Conservation (phyloP, 306 rosid genomes). For the Malus sieversii region DNA sequence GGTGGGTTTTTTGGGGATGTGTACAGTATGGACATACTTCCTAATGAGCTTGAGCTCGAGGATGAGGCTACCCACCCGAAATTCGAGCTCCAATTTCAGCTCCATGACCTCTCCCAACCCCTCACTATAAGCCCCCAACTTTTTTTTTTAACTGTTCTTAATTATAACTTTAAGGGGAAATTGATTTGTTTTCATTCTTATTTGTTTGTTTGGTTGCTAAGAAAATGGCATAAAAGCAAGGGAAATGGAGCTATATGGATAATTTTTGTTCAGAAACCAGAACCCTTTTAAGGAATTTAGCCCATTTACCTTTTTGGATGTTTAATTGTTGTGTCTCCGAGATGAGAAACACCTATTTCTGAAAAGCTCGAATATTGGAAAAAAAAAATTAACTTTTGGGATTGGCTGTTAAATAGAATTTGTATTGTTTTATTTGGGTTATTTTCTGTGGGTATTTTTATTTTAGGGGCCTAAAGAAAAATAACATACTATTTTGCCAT, state of each 20-base stretch:
- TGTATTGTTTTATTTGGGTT: background rate
- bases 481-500: background rate
- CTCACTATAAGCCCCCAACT: slow-evolving; percentile 19
- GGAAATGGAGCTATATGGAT: background rate
- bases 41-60: slow-evolving; percentile 31
- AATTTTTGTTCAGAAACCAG: background rate
- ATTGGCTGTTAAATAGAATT: background rate
- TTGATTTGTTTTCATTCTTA: background rate
- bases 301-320: background rate
- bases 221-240: background rate
- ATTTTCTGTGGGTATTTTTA: background rate
- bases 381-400: background rate
- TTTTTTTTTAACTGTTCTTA: background rate
- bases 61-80: slow-evolving; percentile 15
- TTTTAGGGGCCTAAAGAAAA: background rate
- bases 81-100: slow-evolving; percentile 36
- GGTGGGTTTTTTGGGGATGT: slow-evolving; percentile 52
- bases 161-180: background rate
- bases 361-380: background rate
- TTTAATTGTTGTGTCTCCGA: background rate
- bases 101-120: slow-evolving; percentile 42
- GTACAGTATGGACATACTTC: slow-evolving; percentile 34
- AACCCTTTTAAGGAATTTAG: background rate
- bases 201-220: slow-evolving; percentile 6
- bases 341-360: background rate